These are phyloP conservation scores for Hypocrella siamensis DNA, from an alignment of 2,329 filamentous ascomycete genomes.

Conservation along the genomic window DNA sequence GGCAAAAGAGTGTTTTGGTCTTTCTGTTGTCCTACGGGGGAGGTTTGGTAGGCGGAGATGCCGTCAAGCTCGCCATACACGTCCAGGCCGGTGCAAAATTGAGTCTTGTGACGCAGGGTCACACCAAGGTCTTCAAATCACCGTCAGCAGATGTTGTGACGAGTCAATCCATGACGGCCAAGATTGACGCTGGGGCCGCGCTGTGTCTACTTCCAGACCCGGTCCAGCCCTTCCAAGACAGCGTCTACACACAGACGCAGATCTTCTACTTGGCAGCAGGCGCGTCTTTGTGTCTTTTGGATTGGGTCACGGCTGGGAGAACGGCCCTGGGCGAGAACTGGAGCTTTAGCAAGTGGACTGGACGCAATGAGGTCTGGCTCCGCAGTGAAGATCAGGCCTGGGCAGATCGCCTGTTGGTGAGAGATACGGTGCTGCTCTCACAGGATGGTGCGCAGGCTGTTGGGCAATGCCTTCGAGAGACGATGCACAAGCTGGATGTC, in stretches of 20 bases:
- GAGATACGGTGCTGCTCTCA: constrained; percentile 70
- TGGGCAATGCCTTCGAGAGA: constrained; percentile 30
- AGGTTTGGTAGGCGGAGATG: constrained; percentile 77
- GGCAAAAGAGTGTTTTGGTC: constrained; percentile 56
- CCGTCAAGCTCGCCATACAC: constrained; percentile 55
- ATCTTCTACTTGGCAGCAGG: constrained; percentile 47
- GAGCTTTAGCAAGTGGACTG: constrained; percentile 65
- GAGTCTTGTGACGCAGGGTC: constrained; percentile 55
- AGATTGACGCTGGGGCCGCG: constrained; percentile 32
- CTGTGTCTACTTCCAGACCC: constrained; percentile 73
- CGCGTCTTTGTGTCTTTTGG: constrained; percentile 62
- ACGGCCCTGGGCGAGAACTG: constrained; percentile 77
- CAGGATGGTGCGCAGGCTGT: constrained; percentile 26
- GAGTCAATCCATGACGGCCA: constrained; percentile 37
- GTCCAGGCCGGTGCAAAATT: constrained; percentile 52
- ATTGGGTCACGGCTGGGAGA: constrained; percentile 89
- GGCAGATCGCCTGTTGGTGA: constrained; percentile 51
- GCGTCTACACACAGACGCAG: constrained; percentile 73
- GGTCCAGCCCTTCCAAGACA: constrained; percentile 76
- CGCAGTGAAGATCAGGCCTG: constrained; percentile 14
- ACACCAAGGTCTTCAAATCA: constrained; percentile 92
- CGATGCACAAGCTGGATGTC: constrained; percentile 62
- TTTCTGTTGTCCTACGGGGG: constrained; percentile 92
- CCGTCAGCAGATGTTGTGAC: constrained; percentile 37
- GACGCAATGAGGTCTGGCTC: constrained; percentile 76